A percentile compares a stretch with the other conserved stretches of the same genome.
phyloP scores from a whole-genome alignment of 768 basidiomycete genomes.

The Pleurotus salmoneostramineus region DNA sequence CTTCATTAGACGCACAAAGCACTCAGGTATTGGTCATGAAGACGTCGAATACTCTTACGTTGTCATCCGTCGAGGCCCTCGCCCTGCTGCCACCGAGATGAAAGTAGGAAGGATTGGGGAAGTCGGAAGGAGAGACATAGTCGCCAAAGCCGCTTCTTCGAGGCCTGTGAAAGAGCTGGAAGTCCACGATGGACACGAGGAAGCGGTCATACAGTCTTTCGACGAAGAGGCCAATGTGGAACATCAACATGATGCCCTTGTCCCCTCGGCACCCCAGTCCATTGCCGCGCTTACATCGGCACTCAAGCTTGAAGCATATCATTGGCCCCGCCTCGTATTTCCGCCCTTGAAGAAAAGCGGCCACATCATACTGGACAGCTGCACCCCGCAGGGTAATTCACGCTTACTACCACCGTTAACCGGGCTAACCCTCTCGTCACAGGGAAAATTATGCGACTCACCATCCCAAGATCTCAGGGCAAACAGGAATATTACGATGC shows the following conservation, averaged over 20 bases:
- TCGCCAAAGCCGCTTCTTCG: slow-evolving; percentile 25
- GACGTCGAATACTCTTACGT: slow-evolving; percentile 89
- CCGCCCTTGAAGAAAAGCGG: slow-evolving; percentile 91
- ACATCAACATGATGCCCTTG: background rate
- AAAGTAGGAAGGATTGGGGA: slow-evolving; percentile 50
- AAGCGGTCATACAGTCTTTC: slow-evolving; percentile 9
- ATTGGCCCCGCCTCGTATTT: slow-evolving; percentile 89
- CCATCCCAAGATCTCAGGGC: slow-evolving; percentile 91
- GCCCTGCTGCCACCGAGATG: slow-evolving; percentile 43
- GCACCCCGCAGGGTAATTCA: slow-evolving; percentile 70
- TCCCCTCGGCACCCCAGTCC: slow-evolving; percentile 11
- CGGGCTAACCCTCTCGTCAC: slow-evolving; percentile 7
- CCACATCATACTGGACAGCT: slow-evolving; percentile 89
- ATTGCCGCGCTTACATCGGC: slow-evolving; percentile 41
- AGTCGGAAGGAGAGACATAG: slow-evolving; percentile 42
- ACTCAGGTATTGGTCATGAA: slow-evolving; percentile 80
- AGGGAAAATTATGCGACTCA: slow-evolving; percentile 92
- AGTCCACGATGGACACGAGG: slow-evolving; percentile 30
- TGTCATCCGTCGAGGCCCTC: slow-evolving; percentile 73
- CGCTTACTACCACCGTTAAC: background rate
- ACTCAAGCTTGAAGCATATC: slow-evolving; percentile 71
- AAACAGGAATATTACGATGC: slow-evolving; percentile 95
- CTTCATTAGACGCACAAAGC: slow-evolving; percentile 86
- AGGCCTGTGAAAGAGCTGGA: slow-evolving; percentile 34
- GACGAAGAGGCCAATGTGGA: background rate